Conservation (phyloP, 192 early-diverging fungal species). For the Paraglomus occultum region DNA sequence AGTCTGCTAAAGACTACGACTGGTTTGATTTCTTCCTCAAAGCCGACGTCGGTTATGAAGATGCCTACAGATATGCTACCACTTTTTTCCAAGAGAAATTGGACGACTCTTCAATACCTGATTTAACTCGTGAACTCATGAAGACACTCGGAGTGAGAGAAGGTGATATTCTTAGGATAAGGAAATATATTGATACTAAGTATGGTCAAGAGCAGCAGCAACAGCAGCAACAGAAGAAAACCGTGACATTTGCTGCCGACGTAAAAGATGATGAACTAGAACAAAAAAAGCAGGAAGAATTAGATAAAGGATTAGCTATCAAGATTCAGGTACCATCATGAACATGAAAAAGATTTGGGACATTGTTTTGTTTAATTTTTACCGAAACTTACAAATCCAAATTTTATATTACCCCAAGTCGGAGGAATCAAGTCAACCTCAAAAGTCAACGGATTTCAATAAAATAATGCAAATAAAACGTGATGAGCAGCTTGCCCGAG, state of each 20-base stretch:
- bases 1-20: constrained; percentile 70
- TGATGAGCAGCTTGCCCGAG: constrained; percentile 81
- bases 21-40: constrained; percentile 94
- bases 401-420: constrained; percentile 19
- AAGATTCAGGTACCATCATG: constrained; percentile 32
- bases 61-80: constrained; percentile 77
- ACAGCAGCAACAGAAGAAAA: no score
- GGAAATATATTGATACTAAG: constrained; percentile 59
- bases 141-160: constrained; percentile 80
- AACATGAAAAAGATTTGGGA: constrained; percentile 30
- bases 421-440: constrained; percentile 7
- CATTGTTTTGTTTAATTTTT: constrained; percentile 29
- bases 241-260: constrained; percentile 34
- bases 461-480: constrained; percentile 61
- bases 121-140: constrained; percentile 73
- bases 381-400: constrained; percentile 34
- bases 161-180: constrained; percentile 77
- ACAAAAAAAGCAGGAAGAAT: constrained; percentile 2
- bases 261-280: constrained; percentile 44
- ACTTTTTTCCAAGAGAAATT: constrained; percentile 86
- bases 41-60: constrained; percentile 67
- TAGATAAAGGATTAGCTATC: constrained; percentile 32
- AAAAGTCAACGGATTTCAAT: constrained; percentile 28
- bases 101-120: constrained; percentile 75
- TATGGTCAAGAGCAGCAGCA: constrained; percentile 46